Evolutionary conservation across 805 yeast species (phyloP), one percentile per base, ranked within the genome.

Genomic region (Hanseniaspora occidentalis): DNA sequence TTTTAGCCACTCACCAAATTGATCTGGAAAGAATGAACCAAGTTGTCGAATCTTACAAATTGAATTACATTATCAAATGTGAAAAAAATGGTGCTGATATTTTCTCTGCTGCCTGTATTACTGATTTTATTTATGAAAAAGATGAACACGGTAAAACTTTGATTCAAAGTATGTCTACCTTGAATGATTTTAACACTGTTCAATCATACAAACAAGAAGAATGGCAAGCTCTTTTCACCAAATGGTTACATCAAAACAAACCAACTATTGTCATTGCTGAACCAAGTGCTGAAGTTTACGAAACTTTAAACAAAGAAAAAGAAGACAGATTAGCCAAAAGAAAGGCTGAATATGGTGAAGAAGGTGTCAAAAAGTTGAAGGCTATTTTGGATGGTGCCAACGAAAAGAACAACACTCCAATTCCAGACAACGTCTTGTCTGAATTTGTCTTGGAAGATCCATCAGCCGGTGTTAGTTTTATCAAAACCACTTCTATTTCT

Each of bases 41-140:
- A 52, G 70, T 84, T 22, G 60, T 86, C 9, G 75, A 73, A 39
- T 84, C 78, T 43, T 70, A 72, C 17, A 76, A 68, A 54, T 69
- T 79, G 64, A 76, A 75, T 50, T 75, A 69, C 46, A 62, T 80
- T 14, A 68, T 73, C 37, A 69, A 70, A 34, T 66, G 79, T 27
- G 94, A 83, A 57, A 75, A 72, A 44, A 71, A 75, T 18, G 70
- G 88, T 3, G 71, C 57, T 39, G 47, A 71, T 20, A 62, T 67
- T 4, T 64, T 86, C 40, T 70, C 85, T 0, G 73, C 71, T 35
- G 66, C 77, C 44, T 85, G 86, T 6, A 80, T 85, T 39, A 68
- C 69, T 29, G 94, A 84, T 50, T 89, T 85, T 57, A 53, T 85
- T 8, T 92, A 89, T 53, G 95, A 96, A 37, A 35, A 31, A 22